Conservation (phyloP, 805 yeast species). For the Nakazawaea populi region DNA sequence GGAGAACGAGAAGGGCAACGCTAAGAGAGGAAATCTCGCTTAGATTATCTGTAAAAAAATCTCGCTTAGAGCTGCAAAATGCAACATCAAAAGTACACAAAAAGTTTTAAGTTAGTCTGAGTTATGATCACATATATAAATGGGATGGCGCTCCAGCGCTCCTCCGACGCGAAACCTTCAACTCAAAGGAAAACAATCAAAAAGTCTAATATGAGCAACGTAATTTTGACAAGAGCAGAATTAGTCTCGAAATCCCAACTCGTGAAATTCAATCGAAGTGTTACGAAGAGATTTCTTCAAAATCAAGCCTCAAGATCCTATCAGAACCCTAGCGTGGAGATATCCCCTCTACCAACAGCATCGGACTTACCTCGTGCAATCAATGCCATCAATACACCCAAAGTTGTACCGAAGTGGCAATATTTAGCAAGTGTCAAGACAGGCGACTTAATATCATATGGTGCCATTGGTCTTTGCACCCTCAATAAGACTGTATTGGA, state of each 20-base stretch:
- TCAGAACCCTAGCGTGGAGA: conserved; percentile 4
- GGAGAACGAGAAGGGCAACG: neutral
- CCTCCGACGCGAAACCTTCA: too few relatives aligned
- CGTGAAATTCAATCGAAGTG: too few relatives aligned
- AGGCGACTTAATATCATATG: conserved; percentile 55
- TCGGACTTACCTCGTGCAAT: neutral
- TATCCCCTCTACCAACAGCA: neutral
- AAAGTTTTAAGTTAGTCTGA: too few relatives aligned
- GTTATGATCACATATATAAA: too few relatives aligned
- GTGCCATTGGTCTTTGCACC: conserved; percentile 66
- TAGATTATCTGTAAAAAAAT: neutral
- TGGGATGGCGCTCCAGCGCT: neutral
- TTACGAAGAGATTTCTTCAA: neutral
- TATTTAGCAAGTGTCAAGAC: conserved; percentile 50
- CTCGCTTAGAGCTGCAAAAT: neutral
- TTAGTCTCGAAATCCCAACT: neutral
- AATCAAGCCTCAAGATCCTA: conserved; percentile 1
- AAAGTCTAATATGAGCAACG: too few relatives aligned
- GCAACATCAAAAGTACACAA: neutral
- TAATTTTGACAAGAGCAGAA: too few relatives aligned
- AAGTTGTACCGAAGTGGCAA: neutral
- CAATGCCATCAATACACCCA: neutral
- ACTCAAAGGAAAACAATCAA: too few relatives aligned
- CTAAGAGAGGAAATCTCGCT: neutral
- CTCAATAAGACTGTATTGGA: conserved; percentile 57